Conservation (phyloP, 768 basidiomycete genomes). For the Cantharellus cinnabarinus region DNA sequence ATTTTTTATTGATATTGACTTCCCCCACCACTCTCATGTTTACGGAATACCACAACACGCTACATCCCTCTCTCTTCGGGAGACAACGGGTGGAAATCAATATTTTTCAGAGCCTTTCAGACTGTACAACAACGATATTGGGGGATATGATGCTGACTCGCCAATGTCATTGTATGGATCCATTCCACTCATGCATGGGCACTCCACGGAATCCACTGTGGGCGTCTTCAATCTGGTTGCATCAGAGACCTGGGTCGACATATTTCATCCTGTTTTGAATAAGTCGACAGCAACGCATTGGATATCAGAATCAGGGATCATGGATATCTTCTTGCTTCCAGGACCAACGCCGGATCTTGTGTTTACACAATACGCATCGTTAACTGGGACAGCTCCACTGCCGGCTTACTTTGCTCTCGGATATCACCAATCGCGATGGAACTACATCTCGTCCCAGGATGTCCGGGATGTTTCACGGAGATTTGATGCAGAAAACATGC, state of each 20-base stretch:
- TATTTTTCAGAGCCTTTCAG: constrained; percentile 81
- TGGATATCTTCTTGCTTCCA: constrained; percentile 84
- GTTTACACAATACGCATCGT: constrained; percentile 63
- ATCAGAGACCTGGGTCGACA: constrained; percentile 91
- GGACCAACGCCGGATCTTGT: constrained; percentile 70
- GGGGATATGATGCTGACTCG: constrained; percentile 68
- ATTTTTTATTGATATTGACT: constrained; percentile 76
- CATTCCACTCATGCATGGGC: constrained; percentile 85
- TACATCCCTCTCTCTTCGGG: constrained; percentile 68
- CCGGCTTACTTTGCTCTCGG: constrained; percentile 82
- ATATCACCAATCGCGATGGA: constrained; percentile 98
- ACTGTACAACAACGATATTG: constrained; percentile 87
- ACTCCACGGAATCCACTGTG: constrained; percentile 69
- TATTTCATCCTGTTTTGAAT: constrained; percentile 42
- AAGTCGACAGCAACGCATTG: constrained; percentile 73
- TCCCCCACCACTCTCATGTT: constrained; percentile 77
- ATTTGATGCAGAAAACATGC: constrained; percentile 89
- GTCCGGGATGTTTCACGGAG: constrained; percentile 62
- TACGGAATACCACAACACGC: constrained; percentile 97
- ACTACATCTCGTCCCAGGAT: constrained; percentile 82
- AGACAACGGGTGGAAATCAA: constrained; percentile 60
- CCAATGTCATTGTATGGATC: constrained; percentile 74
- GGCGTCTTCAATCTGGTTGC: constrained; percentile 72
- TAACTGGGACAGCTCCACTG: constrained; percentile 75
- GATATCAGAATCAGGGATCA: constrained; percentile 93